phyloP scores from a whole-genome alignment of 768 basidiomycete genomes.

The Amanita phalloides region DNA sequence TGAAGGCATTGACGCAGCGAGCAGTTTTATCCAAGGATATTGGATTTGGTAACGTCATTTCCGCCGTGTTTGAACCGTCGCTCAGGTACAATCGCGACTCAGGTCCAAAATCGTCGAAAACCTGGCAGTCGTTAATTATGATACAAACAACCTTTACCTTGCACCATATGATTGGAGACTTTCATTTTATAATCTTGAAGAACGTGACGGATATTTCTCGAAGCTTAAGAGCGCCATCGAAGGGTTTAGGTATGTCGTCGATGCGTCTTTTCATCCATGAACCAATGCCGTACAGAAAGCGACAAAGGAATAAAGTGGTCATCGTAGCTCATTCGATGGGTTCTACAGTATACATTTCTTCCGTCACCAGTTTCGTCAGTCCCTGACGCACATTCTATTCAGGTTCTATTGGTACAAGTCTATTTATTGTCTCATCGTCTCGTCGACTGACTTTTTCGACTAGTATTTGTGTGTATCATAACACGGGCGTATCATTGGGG shows the following conservation, averaged over 20 bases:
- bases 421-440: neutral
- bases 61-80: neutral
- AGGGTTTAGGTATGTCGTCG: constrained; percentile 45
- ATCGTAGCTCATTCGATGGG: constrained; percentile 86
- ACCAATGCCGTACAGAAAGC: constrained; percentile 30
- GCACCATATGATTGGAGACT: constrained; percentile 90
- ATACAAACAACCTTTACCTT: constrained; percentile 78
- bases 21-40: constrained; percentile 80
- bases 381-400: neutral
- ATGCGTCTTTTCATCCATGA: neutral
- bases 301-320: constrained; percentile 71
- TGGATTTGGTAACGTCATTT: constrained; percentile 71
- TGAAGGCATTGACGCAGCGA: constrained; percentile 87
- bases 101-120: constrained; percentile 92
- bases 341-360: constrained; percentile 41
- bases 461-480: constrained; percentile 73
- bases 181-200: constrained; percentile 85
- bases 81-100: constrained; percentile 13
- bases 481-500: constrained; percentile 1
- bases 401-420: constrained; percentile 40
- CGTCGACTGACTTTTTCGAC: constrained; percentile 6
- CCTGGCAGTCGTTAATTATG: constrained; percentile 85
- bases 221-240: constrained; percentile 77
- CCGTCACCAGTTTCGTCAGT: neutral
- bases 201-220: constrained; percentile 84